A percentile compares a stretch with the other conserved stretches of the same genome.
Conservation (phyloP, 2,329 filamentous ascomycete genomes). For the Diaporthe sp. region DNA sequence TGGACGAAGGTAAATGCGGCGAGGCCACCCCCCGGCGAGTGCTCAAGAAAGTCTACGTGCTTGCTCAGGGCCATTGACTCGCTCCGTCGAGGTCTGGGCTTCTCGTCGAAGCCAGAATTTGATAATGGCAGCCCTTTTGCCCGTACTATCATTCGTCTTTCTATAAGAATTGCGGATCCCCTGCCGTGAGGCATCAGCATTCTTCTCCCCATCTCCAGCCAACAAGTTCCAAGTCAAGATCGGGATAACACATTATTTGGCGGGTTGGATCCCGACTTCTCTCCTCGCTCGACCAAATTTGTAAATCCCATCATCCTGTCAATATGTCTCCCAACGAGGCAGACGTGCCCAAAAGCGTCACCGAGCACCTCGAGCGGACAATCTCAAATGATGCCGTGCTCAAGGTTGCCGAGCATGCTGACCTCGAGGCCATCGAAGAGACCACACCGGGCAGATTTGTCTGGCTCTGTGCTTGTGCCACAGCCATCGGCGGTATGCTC, state of each 20-base stretch:
- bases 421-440: conserved; percentile 33
- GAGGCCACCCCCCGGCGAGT: background rate
- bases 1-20: background rate
- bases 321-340: background rate
- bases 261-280: background rate
- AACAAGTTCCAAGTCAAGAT: background rate
- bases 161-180: background rate
- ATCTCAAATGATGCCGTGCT: background rate
- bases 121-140: background rate
- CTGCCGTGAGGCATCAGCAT: background rate
- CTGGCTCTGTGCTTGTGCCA: conserved; percentile 7
- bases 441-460: conserved; percentile 36
- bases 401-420: conserved; percentile 3
- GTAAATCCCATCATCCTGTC: background rate
- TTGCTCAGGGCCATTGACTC: background rate
- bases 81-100: background rate
- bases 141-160: background rate
- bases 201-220: background rate
- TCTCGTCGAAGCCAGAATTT: no score
- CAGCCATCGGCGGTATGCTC: conserved; percentile 40
- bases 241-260: background rate
- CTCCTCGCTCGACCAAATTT: background rate
- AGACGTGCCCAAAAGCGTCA: background rate
- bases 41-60: background rate
- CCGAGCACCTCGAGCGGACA: background rate